Conservation (phyloP, 73 alveolate genomes). For the Blepharisma japonicum region DNA sequence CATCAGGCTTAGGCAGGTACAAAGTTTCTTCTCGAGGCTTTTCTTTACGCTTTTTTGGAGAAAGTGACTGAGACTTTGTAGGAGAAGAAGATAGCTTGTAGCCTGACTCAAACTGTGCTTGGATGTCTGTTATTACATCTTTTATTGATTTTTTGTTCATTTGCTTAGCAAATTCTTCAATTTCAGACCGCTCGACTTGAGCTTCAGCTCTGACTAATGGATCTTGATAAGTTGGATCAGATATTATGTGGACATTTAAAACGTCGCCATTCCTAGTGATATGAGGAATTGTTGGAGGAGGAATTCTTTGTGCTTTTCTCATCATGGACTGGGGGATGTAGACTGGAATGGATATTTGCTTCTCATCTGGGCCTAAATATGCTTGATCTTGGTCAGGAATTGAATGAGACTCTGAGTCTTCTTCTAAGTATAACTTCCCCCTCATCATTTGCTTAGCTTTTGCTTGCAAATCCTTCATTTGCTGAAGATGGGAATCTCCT, state of each 20-base stretch:
- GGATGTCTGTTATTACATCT: background rate
- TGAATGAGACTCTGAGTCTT: background rate
- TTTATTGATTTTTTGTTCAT: background rate
- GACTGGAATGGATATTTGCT: conserved; percentile 1
- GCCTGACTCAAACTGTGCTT: background rate
- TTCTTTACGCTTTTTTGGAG: background rate
- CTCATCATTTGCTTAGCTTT: background rate
- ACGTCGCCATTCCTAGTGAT: background rate
- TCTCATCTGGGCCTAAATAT: too few relatives aligned
- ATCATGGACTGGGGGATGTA: background rate
- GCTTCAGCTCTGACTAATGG: conserved; percentile 22
- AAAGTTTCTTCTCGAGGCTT: background rate
- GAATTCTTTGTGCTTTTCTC: background rate
- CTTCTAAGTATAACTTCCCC: background rate
- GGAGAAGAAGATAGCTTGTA: background rate
- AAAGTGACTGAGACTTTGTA: background rate
- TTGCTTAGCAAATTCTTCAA: background rate
- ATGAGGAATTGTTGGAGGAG: background rate
- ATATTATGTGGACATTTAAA: background rate
- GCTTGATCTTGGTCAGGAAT: background rate
- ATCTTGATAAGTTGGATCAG: background rate
- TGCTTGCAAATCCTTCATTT: background rate
- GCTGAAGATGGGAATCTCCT: background rate
- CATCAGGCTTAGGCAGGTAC: conserved; percentile 15
- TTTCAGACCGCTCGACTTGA: background rate